Conservation (phyloP, 345 rosid species). For the Raphanus sativus region DNA sequence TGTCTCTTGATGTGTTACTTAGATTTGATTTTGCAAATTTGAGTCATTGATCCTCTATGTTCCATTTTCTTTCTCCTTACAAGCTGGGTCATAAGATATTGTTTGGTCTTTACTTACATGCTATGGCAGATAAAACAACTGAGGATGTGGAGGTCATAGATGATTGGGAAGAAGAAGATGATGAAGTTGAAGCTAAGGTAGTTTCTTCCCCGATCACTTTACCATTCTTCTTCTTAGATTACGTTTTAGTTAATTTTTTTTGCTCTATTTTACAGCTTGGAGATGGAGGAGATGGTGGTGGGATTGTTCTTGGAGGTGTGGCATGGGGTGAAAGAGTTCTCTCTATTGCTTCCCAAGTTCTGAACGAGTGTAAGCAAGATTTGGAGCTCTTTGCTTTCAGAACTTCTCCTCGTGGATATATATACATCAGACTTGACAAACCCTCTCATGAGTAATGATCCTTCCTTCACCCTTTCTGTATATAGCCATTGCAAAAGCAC, state of each 20-base stretch:
- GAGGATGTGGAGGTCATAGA: constrained; percentile 55
- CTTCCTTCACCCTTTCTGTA: constrained; percentile 12
- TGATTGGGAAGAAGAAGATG: constrained; percentile 89
- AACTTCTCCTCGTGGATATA: constrained; percentile 74
- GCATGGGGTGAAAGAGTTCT: constrained; percentile 75
- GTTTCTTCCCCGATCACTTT: not conserved
- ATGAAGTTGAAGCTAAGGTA: constrained; percentile 65
- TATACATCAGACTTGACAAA: constrained; percentile 80
- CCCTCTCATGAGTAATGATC: constrained; percentile 58
- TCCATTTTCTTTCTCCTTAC: not conserved
- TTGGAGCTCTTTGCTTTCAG: constrained; percentile 69
- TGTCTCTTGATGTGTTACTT: not conserved
- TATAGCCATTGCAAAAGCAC: not conserved
- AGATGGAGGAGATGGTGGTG: constrained; percentile 95
- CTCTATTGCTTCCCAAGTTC: constrained; percentile 57
- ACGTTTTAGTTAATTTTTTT: not conserved
- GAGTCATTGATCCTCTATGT: constrained; percentile 3
- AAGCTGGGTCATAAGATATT: constrained; percentile 11
- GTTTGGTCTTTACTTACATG: not conserved
- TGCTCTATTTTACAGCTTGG: constrained; percentile 48
- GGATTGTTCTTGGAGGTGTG: constrained; percentile 64
- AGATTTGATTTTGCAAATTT: not conserved
- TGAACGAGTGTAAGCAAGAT: constrained; percentile 52
- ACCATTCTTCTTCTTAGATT: constrained; percentile 14
- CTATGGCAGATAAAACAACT: constrained; percentile 48